Percentiles rank a stretch among this genome's conserved stretches.
Conservation (phyloP, 306 rosid genomes). For the Cicer cuneatum region DNA sequence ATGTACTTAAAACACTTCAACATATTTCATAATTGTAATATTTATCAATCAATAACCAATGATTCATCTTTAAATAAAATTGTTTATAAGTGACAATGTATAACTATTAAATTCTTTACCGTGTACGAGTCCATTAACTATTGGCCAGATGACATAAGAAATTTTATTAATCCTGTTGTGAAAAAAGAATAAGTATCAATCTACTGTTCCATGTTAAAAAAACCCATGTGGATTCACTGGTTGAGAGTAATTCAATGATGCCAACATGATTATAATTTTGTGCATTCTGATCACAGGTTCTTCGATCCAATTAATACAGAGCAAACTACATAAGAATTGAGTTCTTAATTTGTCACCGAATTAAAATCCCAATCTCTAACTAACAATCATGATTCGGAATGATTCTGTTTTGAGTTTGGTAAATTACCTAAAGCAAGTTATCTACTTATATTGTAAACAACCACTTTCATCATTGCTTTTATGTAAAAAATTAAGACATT, state of each 20-base stretch:
- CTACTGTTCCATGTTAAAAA: not conserved
- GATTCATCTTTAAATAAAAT: no score
- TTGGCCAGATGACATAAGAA: no score
- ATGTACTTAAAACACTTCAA: no score
- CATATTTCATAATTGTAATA: no score
- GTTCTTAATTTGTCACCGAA: conserved; percentile 7
- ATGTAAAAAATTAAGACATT: conserved; percentile 43
- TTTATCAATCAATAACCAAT: no score
- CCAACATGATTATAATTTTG: not conserved
- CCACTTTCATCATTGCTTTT: conserved; percentile 33
- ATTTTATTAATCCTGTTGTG: no score
- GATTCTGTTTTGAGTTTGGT: conserved; percentile 40
- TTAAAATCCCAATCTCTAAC: not conserved
- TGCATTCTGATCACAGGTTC: not conserved
- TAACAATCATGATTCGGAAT: conserved; percentile 35
- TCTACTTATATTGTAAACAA: conserved; percentile 12
- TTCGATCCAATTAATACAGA: conserved; percentile 3
- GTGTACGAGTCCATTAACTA: no score
- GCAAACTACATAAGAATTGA: not conserved
- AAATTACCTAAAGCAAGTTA: conserved; percentile 41
- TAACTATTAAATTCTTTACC: no score
- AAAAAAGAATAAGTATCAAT: no score
- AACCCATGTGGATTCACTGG: no score
- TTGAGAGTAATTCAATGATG: no score
- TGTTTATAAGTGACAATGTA: no score